A percentile compares a stretch with the other conserved stretches of the same genome.
Conservation (phyloP, 106 monocot species). For the Triglochin maritima region DNA sequence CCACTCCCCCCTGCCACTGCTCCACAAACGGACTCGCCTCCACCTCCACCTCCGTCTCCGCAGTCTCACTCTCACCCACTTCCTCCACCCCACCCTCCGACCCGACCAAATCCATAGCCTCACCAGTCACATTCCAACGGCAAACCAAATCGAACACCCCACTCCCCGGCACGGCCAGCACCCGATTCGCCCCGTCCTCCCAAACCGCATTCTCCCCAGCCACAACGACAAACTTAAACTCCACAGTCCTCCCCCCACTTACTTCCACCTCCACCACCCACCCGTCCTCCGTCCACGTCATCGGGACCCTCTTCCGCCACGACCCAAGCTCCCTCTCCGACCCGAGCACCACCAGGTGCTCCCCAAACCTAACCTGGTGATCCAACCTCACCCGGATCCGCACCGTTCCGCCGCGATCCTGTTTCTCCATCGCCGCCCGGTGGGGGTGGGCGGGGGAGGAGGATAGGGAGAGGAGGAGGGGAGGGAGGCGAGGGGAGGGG, state of each 20-base stretch:
- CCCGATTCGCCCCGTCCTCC: constrained; percentile 74
- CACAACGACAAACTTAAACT: constrained; percentile 67
- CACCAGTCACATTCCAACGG: constrained; percentile 52
- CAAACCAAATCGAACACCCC: constrained; percentile 56
- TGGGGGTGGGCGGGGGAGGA: not conserved
- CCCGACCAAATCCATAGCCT: constrained; percentile 32
- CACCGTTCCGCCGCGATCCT: constrained; percentile 13
- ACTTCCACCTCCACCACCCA: constrained; percentile 47
- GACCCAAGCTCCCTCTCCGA: constrained; percentile 57
- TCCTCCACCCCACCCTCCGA: constrained; percentile 4
- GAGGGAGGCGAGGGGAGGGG: not conserved
- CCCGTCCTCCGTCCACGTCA: constrained; percentile 63
- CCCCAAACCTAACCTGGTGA: constrained; percentile 84
- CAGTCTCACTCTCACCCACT: not conserved
- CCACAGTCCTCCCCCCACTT: constrained; percentile 20
- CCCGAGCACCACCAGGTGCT: constrained; percentile 55
- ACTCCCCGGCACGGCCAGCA: constrained; percentile 34
- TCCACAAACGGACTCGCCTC: constrained; percentile 16
- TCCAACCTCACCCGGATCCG: constrained; percentile 35
- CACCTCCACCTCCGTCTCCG: not conserved
- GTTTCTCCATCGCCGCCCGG: not conserved
- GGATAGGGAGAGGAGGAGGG: not conserved
- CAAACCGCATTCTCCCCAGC: constrained; percentile 29
- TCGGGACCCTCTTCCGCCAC: constrained; percentile 51
- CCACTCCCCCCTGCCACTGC: constrained; percentile 64